These are phyloP conservation scores for Neofusicoccum cordaticola DNA, from an alignment of 2,329 filamentous ascomycete species.

Conservation along the genomic window DNA sequence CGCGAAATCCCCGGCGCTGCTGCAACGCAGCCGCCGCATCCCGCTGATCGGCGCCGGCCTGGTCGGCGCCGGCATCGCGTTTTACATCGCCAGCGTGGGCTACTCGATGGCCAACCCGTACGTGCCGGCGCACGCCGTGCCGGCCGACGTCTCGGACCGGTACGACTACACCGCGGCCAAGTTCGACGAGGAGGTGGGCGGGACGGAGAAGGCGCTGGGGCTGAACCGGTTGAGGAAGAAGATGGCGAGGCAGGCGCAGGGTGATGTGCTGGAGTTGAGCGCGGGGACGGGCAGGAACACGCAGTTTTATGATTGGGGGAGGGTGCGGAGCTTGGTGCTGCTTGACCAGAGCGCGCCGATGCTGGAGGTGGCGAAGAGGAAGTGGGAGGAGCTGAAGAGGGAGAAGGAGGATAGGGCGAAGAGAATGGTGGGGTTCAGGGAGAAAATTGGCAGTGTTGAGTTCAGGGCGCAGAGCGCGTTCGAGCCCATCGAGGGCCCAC, in stretches of 20 bases:
- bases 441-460: conserved; percentile 21
- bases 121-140: conserved; percentile 21
- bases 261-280: conserved; percentile 49
- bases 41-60: conserved; percentile 1
- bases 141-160: conserved; percentile 42
- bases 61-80: background rate
- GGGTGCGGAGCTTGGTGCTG: conserved; percentile 45
- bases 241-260: conserved; percentile 40
- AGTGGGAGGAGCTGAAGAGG: conserved; percentile 45
- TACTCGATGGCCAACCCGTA: conserved; percentile 19
- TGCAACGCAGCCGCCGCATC: background rate
- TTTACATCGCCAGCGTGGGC: background rate
- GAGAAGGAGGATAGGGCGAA: conserved; percentile 20
- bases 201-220: conserved; percentile 43
- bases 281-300: conserved; percentile 51
- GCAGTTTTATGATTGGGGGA: conserved; percentile 42
- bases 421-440: background rate
- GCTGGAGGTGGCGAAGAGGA: conserved; percentile 48
- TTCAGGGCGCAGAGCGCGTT: conserved; percentile 47
- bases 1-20: background rate
- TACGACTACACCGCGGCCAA: conserved; percentile 46
- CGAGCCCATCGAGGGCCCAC: conserved; percentile 42
- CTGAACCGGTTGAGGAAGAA: conserved; percentile 40
- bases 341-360: conserved; percentile 49
- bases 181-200: conserved; percentile 48